phyloP scores from a whole-genome alignment of 78 protist genomes.

The Creolimax fragrantissima region DNA sequence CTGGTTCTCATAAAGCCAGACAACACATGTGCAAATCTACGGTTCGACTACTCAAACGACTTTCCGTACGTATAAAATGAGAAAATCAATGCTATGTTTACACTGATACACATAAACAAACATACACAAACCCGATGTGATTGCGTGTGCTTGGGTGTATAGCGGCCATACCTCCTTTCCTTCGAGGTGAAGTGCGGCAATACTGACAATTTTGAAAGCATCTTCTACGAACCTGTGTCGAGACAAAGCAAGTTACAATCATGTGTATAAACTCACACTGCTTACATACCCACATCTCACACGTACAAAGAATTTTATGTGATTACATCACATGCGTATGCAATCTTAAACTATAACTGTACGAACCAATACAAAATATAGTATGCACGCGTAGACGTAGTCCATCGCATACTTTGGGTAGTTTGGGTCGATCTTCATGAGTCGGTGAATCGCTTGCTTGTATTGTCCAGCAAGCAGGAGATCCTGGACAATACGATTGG shows the following conservation, averaged over 20 bases:
- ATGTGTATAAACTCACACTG: too few species aligned
- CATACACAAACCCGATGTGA: not conserved
- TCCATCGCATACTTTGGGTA: not conserved
- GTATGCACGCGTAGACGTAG: not conserved
- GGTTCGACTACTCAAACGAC: not conserved
- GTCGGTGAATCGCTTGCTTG: not conserved
- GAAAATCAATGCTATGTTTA: not conserved
- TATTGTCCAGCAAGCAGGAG: not conserved
- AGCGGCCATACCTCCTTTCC: not conserved
- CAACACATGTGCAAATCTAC: not conserved
- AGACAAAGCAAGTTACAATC: too few species aligned
- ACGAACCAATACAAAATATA: too few species aligned
- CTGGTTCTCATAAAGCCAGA: not conserved
- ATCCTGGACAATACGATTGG: not conserved
- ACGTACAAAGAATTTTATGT: too few species aligned
- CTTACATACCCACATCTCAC: too few species aligned
- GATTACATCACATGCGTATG: too few species aligned
- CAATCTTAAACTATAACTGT: too few species aligned
- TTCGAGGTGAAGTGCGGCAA: not conserved
- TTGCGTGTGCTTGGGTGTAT: too few species aligned
- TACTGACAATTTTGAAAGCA: not conserved
- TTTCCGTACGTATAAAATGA: not conserved
- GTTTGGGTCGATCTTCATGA: not conserved
- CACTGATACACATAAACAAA: not conserved
- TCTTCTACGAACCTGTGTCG: not conserved